phyloP scores from a whole-genome alignment of 73 alveolate species.

The Tetrahymena elliotti region DNA sequence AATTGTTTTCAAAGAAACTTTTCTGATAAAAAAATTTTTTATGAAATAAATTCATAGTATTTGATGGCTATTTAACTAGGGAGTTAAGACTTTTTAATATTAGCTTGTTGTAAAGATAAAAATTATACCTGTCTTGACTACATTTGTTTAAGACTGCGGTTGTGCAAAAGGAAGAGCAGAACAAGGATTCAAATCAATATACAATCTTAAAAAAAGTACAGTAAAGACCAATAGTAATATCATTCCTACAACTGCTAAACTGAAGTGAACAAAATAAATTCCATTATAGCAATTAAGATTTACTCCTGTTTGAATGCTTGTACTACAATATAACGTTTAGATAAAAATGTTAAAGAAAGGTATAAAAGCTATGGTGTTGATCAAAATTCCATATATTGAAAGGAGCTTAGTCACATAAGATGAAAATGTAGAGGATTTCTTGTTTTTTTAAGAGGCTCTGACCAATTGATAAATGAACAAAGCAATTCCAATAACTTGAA shows the following conservation, averaged over 20 bases:
- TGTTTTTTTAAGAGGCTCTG: neutral
- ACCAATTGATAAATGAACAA: conserved; percentile 5
- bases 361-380: conserved; percentile 18
- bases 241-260: conserved; percentile 31
- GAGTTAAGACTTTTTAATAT: neutral
- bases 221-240: conserved; percentile 9
- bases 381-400: conserved; percentile 21
- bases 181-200: conserved; percentile 31
- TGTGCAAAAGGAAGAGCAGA: conserved; percentile 28
- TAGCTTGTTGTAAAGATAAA: neutral
- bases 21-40: no score
- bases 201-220: conserved; percentile 12
- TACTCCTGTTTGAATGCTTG: conserved; percentile 4
- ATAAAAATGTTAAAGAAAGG: conserved; percentile 37
- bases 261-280: conserved; percentile 12
- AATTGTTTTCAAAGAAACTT: no score
- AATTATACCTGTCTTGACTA: conserved; percentile 4
- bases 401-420: conserved; percentile 17
- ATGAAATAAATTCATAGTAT: no score
- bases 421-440: conserved; percentile 22
- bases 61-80: no score
- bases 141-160: conserved; percentile 26
- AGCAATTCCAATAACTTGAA: conserved; percentile 7
- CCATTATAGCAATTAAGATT: conserved; percentile 29
- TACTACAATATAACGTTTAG: conserved; percentile 8